phyloP scores from a whole-genome alignment of 2,329 filamentous ascomycete species.

The Helminthosporium solani region DNA sequence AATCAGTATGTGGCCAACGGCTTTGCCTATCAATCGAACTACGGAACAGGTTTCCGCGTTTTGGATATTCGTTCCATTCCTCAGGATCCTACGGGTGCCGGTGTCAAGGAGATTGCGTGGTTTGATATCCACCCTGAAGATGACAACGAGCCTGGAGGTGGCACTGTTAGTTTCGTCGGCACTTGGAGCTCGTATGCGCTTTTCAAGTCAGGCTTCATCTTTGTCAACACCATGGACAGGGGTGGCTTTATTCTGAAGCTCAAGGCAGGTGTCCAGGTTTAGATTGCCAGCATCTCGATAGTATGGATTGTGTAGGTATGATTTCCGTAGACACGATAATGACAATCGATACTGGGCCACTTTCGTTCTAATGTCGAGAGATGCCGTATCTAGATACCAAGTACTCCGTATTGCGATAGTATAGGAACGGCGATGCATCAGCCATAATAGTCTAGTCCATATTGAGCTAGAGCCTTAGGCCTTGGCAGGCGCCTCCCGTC shows the following conservation, averaged over 20 bases:
- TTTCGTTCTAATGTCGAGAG: too few species aligned
- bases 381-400: too few species aligned
- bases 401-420: too few species aligned
- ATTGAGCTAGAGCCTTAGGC: too few species aligned
- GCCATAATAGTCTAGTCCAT: too few species aligned
- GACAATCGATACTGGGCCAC: too few species aligned
- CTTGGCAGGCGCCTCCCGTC: too few species aligned
- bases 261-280: constrained; percentile 22
- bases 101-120: constrained; percentile 47
- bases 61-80: constrained; percentile 47
- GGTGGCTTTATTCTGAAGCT: constrained; percentile 42
- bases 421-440: too few species aligned
- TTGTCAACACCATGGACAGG: constrained; percentile 45
- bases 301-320: too few species aligned
- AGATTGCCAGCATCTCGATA: too few species aligned
- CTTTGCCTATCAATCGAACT: constrained; percentile 47
- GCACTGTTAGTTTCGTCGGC: constrained; percentile 46
- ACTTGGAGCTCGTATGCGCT: constrained; percentile 47
- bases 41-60: constrained; percentile 46
- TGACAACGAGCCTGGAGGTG: constrained; percentile 41
- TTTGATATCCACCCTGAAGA: constrained; percentile 49
- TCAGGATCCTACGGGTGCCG: constrained; percentile 41
- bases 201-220: constrained; percentile 43
- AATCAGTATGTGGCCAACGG: constrained; percentile 51
- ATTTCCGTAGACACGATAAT: too few species aligned